phyloP scores from a whole-genome alignment of 257 asterid species.

The Salvia splendens region DNA sequence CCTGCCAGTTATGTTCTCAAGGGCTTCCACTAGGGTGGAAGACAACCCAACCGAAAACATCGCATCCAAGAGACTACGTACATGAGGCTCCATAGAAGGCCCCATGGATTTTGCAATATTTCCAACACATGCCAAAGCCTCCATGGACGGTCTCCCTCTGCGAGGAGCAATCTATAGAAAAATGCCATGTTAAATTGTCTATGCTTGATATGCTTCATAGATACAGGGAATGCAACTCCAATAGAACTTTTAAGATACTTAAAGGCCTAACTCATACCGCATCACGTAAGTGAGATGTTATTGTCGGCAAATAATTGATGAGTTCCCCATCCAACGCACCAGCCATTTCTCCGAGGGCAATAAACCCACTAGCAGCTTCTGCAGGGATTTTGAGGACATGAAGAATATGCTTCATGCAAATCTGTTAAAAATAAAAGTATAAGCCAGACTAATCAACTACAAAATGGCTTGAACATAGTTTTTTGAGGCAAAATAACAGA shows the following conservation, averaged over 20 bases:
- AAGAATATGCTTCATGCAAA: conserved; percentile 98
- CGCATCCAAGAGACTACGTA: conserved; percentile 88
- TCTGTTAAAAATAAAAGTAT: conserved; percentile 49
- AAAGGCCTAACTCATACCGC: conserved; percentile 60
- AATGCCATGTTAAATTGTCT: conserved; percentile 25
- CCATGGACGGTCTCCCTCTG: conserved; percentile 91
- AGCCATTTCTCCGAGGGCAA: conserved; percentile 99
- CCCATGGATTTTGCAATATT: conserved; percentile 99
- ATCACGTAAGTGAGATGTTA: conserved; percentile 93
- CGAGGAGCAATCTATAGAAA: conserved; percentile 92
- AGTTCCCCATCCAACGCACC: conserved; percentile 99
- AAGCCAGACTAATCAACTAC: conserved; percentile 28
- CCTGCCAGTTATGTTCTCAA: conserved; percentile 84
- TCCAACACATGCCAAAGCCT: conserved; percentile 99
- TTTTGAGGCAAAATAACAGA: conserved; percentile 33
- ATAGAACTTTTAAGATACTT: conserved; percentile 27
- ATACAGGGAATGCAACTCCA: conserved; percentile 22
- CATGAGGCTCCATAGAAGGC: conserved; percentile 78
- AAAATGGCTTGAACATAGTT: conserved; percentile 13
- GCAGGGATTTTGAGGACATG: conserved; percentile 97
- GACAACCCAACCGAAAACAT: conserved; percentile 94
- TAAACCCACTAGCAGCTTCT: conserved; percentile 95
- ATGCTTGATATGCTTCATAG: conserved; percentile 18
- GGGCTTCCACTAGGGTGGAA: conserved; percentile 79
- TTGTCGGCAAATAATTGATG: conserved; percentile 94